These are phyloP conservation scores for Gossypium davidsonii DNA, from an alignment of 441 rosid genomes.

Conservation along the genomic window DNA sequence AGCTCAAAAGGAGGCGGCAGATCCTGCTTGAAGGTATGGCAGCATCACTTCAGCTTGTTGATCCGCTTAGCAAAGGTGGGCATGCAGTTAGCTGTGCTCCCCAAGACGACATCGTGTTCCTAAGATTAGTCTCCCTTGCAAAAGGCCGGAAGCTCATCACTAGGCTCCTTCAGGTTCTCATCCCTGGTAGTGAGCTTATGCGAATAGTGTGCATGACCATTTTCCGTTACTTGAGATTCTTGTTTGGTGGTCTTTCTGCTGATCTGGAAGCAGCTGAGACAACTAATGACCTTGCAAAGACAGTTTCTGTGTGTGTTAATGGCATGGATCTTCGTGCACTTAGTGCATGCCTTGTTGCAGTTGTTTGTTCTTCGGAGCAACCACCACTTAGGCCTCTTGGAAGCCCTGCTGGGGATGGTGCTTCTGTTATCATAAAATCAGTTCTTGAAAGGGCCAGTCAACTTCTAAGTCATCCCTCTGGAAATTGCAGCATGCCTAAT, in stretches of 20 bases:
- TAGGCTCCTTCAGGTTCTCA: conserved; percentile 62
- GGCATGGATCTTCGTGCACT: conserved; percentile 86
- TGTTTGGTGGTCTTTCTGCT: conserved; percentile 73
- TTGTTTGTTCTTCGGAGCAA: conserved; percentile 92
- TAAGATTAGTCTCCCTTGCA: conserved; percentile 72
- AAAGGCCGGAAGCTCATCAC: conserved; percentile 70
- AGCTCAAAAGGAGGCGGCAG: conserved; percentile 67
- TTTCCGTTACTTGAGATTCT: conserved; percentile 69
- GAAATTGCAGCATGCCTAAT: conserved; percentile 42
- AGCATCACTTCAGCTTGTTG: conserved; percentile 79
- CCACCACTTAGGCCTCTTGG: conserved; percentile 95
- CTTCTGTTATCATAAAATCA: conserved; percentile 58
- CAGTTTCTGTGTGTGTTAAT: conserved; percentile 55
- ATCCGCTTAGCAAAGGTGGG: conserved; percentile 72
- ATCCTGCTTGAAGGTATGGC: conserved; percentile 77
- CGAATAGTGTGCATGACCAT: conserved; percentile 88
- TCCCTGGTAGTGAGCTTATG: conserved; percentile 76
- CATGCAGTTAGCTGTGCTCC: conserved; percentile 47
- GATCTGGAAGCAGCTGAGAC: conserved; percentile 70
- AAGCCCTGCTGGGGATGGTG: conserved; percentile 84
- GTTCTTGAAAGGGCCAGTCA: conserved; percentile 73
- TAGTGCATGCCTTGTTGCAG: conserved; percentile 92
- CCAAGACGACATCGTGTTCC: conserved; percentile 76
- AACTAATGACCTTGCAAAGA: conserved; percentile 47
- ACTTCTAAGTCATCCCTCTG: conserved; percentile 38